These are phyloP conservation scores for Ceratobasidium theobromae DNA, from an alignment of 1,284 basidiomycete genomes.

Conservation along the genomic window DNA sequence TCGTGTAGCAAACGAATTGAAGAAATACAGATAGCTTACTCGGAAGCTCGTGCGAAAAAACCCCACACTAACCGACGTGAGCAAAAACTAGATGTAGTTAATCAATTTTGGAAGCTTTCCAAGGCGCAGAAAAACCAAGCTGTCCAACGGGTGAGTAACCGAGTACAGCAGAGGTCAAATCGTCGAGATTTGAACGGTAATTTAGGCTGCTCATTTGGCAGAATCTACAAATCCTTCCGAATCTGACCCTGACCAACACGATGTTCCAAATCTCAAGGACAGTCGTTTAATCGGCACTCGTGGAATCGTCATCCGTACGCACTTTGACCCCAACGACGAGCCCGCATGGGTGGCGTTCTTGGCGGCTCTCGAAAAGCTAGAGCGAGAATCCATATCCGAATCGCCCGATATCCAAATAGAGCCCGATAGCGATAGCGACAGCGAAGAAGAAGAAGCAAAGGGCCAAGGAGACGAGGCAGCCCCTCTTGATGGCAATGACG, in stretches of 20 bases:
- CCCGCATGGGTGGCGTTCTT: conserved; percentile 61
- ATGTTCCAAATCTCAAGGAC: conserved; percentile 17
- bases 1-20: background rate
- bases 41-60: background rate
- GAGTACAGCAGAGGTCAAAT: background rate
- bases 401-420: conserved; percentile 34
- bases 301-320: conserved; percentile 66
- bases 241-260: conserved; percentile 17
- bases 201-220: background rate
- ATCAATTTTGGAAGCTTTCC: conserved; percentile 9
- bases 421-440: conserved; percentile 38
- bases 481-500: conserved; percentile 34
- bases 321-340: conserved; percentile 57
- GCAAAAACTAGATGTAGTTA: conserved; percentile 1
- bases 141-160: background rate
- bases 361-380: conserved; percentile 52
- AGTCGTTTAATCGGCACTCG: conserved; percentile 40
- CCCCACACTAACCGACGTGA: conserved; percentile 3
- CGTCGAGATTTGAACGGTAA: background rate
- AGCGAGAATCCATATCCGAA: conserved; percentile 40
- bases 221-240: background rate
- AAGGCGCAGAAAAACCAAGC: conserved; percentile 3
- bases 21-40: conserved; percentile 11
- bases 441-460: conserved; percentile 33
- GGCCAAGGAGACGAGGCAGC: conserved; percentile 35